Conservation (phyloP, 352 stramenopile species). For the Globisporangium nunn region DNA sequence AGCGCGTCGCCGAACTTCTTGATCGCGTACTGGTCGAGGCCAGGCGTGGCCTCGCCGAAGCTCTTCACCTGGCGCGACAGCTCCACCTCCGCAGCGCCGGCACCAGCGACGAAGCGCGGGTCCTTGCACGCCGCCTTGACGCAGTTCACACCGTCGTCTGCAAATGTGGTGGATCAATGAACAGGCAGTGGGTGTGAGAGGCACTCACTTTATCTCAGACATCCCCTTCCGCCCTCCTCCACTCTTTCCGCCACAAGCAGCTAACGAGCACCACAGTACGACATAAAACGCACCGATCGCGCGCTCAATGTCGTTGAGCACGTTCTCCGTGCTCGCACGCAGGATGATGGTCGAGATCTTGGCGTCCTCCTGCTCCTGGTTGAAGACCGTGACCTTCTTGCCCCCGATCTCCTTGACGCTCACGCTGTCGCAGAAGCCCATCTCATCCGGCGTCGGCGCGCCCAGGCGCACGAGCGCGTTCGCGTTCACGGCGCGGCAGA, state of each 20-base stretch:
- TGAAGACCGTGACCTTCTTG: conserved; percentile 95
- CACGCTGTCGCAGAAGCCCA: conserved; percentile 93
- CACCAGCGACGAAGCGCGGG: conserved; percentile 91
- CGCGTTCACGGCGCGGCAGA: conserved; percentile 95
- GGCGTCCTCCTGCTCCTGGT: conserved; percentile 90
- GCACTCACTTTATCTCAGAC: too few relatives aligned
- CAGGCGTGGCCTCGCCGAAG: conserved; percentile 93
- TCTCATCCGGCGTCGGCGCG: conserved; percentile 96
- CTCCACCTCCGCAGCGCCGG: conserved; percentile 95
- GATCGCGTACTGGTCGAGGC: conserved; percentile 99
- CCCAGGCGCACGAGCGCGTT: conserved; percentile 97
- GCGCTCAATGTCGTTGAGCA: conserved; percentile 97
- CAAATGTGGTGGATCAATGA: neutral
- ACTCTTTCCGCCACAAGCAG: too few relatives aligned
- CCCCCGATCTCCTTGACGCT: conserved; percentile 94
- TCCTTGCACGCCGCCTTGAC: conserved; percentile 95
- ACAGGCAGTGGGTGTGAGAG: neutral
- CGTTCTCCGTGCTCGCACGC: conserved; percentile 91
- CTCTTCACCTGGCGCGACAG: conserved; percentile 92
- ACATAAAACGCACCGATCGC: conserved; percentile 69
- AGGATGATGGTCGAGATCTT: conserved; percentile 97
- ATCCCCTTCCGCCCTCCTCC: too few relatives aligned
- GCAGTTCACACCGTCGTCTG: conserved; percentile 96
- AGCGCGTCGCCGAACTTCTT: conserved; percentile 98
- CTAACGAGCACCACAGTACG: neutral